These are phyloP conservation scores for Pulveroboletus frians DNA, from an alignment of 768 basidiomycete genomes.

Conservation along the genomic window DNA sequence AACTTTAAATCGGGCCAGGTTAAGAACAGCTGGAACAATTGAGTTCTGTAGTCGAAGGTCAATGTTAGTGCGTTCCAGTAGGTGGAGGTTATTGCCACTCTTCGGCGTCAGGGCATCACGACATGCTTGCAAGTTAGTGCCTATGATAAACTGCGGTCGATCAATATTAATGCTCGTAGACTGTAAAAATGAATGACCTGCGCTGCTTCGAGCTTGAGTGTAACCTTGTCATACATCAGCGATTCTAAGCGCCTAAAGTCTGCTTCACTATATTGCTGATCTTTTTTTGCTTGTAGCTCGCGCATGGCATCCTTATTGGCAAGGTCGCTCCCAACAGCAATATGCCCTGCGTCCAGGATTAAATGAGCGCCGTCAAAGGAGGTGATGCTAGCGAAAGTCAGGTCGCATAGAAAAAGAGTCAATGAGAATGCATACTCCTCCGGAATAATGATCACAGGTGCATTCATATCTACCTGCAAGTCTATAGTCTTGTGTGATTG, in stretches of 20 bases:
- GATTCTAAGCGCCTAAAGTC: constrained; percentile 84
- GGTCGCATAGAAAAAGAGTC: constrained; percentile 13
- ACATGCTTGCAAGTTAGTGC: constrained; percentile 76
- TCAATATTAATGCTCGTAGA: constrained; percentile 5
- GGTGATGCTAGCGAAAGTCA: constrained; percentile 54
- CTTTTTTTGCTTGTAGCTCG: constrained; percentile 75
- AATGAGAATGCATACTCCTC: constrained; percentile 58
- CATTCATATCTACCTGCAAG: constrained; percentile 93
- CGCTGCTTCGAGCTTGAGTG: constrained; percentile 76
- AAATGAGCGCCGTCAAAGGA: constrained; percentile 76
- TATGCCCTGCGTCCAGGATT: constrained; percentile 94
- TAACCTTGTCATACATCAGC: constrained; percentile 92
- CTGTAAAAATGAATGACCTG: constrained; percentile 52
- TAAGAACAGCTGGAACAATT: constrained; percentile 79
- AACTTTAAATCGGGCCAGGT: constrained; percentile 83
- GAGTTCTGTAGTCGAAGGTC: constrained; percentile 87
- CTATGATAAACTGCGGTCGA: constrained; percentile 72
- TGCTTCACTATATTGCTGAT: constrained; percentile 78
- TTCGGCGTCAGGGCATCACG: constrained; percentile 67
- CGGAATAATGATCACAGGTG: constrained; percentile 94
- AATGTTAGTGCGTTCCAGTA: constrained; percentile 90
- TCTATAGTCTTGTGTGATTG: constrained; percentile 94
- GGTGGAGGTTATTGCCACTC: constrained; percentile 61
- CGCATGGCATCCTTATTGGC: constrained; percentile 78
- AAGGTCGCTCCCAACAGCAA: constrained; percentile 86